Evolutionary conservation across 2,329 filamentous ascomycete species (phyloP), one percentile per base, ranked within the genome.

Genomic region (Thielaviopsis punctulata): DNA sequence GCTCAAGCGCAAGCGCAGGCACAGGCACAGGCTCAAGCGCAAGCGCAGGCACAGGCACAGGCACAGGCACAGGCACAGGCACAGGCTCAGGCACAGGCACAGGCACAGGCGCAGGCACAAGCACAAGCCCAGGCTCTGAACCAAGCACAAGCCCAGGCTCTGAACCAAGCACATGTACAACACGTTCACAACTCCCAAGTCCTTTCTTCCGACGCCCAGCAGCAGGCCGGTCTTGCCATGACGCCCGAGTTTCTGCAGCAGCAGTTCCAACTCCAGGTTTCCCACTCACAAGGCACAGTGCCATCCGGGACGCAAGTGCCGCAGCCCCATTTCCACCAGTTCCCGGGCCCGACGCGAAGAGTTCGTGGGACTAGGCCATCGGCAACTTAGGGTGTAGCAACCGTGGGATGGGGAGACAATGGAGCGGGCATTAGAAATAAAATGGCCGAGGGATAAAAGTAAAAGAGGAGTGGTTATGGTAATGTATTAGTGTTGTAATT

Each of bases 11-110:
- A 52, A 8, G 50, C 50, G 0, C 50, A 52, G 2, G 50, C 27
- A 1, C 50, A 52, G 10, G 50, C 50, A 1, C 50, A 52, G 7
- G 50, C 50, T n/a, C n/a, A n/a, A n/a, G n/a, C n/a, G n/a, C n/a
- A n/a, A n/a, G n/a, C n/a, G n/a, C n/a, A n/a, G n/a, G n/a, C n/a
- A n/a, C n/a, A n/a, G n/a, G n/a, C n/a, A n/a, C n/a, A n/a, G n/a
- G n/a, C n/a, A n/a, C n/a, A n/a, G n/a, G n/a, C n/a, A n/a, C n/a
- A n/a, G n/a, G n/a, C n/a, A n/a, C n/a, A n/a, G n/a, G n/a, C n/a
- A n/a, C n/a, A 63, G 30, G 60, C 60, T 5, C 57, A 50, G 18
- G 36, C 53, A 27, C 49, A 49, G 12, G 45, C 48, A 39, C 41
- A 39, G 15, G 24, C 25, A 8, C 49, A 51, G 13, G 39, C 24